Evolutionary conservation across 169 alveolate genomes (phyloP).

Genomic region (Plasmodium ovale): DNA sequence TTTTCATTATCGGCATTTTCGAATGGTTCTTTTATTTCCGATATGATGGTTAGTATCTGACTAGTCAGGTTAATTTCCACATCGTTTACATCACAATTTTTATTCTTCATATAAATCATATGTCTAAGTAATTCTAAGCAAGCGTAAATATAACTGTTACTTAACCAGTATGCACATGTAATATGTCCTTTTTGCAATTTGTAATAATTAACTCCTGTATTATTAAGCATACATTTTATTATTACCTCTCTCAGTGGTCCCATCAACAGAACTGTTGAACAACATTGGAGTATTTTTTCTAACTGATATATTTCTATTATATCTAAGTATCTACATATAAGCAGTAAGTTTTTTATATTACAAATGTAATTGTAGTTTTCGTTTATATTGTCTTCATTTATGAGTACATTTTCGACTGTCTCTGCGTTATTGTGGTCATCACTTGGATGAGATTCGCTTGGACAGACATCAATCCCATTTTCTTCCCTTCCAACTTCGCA

Average conservation of each 20-base stretch:
- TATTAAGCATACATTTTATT: slow-evolving; percentile 62
- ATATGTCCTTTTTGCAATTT: slow-evolving; percentile 72
- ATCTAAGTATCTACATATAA: slow-evolving; percentile 61
- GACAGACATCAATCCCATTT: background rate
- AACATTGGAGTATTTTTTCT: slow-evolving; percentile 55
- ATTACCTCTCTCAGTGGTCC: slow-evolving; percentile 72
- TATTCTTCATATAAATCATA: slow-evolving; percentile 61
- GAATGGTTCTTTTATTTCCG: slow-evolving; percentile 75
- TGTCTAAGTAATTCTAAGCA: slow-evolving; percentile 63
- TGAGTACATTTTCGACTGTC: slow-evolving; percentile 20
- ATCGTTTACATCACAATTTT: slow-evolving; percentile 24
- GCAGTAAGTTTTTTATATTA: slow-evolving; percentile 56
- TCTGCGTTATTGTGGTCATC: background rate
- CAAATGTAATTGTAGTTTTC: slow-evolving; percentile 65
- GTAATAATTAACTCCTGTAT: slow-evolving; percentile 68
- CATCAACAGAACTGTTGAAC: slow-evolving; percentile 29
- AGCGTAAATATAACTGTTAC: slow-evolving; percentile 56
- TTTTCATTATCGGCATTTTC: slow-evolving; percentile 43
- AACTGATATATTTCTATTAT: slow-evolving; percentile 68
- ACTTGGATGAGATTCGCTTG: background rate
- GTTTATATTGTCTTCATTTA: slow-evolving; percentile 69
- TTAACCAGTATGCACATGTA: slow-evolving; percentile 72
- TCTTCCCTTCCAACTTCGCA: background rate
- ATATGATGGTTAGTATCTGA: slow-evolving; percentile 40
- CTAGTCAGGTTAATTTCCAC: slow-evolving; percentile 49